These are phyloP conservation scores for Ogataea ganodermae DNA, from an alignment of 805 yeast genomes.

Conservation along the genomic window DNA sequence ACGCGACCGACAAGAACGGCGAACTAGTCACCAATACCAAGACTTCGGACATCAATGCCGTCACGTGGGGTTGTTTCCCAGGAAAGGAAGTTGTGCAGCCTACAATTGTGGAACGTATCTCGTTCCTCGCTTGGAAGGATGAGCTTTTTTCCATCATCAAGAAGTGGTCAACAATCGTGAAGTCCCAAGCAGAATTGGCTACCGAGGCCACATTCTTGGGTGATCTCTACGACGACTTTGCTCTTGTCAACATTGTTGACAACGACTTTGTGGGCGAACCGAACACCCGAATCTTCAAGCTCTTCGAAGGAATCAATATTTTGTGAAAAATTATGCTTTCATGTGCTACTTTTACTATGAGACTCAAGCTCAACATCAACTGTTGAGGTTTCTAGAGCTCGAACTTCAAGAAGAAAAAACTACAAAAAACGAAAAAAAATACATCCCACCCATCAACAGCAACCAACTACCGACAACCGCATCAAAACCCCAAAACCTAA, in stretches of 20 bases:
- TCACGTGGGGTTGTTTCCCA: slow-evolving; percentile 98
- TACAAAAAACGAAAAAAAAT: neutral
- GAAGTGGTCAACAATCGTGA: slow-evolving; percentile 62
- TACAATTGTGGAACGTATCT: slow-evolving; percentile 88
- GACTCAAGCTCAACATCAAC: slow-evolving; percentile 11
- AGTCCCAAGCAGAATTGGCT: slow-evolving; percentile 31
- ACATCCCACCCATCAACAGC: neutral
- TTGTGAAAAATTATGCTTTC: neutral
- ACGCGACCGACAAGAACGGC: slow-evolving; percentile 63
- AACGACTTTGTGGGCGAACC: slow-evolving; percentile 64
- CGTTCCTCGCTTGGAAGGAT: slow-evolving; percentile 96
- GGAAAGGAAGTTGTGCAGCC: slow-evolving; percentile 95
- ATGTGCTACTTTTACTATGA: neutral
- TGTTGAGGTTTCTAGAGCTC: slow-evolving; percentile 1
- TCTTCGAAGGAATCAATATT: slow-evolving; percentile 42
- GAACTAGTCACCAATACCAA: slow-evolving; percentile 67
- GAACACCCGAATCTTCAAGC: slow-evolving; percentile 55
- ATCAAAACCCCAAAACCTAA: neutral
- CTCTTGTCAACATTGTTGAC: slow-evolving; percentile 85
- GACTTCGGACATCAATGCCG: slow-evolving; percentile 80
- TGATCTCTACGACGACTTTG: slow-evolving; percentile 56
- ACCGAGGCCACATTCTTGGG: slow-evolving; percentile 44
- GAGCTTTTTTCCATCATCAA: slow-evolving; percentile 82
- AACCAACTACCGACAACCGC: neutral
- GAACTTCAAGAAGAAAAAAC: neutral